Evolutionary conservation across 192 early-diverging fungal genomes (phyloP).

Genomic region (Entomortierella parvispora): DNA sequence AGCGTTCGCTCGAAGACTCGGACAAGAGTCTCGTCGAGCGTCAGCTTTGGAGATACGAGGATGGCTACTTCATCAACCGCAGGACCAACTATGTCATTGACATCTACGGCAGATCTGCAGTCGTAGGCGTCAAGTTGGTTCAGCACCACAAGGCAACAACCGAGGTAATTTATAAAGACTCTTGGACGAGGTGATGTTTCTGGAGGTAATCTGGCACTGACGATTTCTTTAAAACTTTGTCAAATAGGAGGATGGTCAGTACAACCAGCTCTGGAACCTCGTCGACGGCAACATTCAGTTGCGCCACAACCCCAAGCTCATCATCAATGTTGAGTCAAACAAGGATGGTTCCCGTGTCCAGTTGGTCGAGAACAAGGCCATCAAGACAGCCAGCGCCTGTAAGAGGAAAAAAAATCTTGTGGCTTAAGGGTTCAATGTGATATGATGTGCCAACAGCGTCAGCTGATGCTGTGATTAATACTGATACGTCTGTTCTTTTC

Average conservation of each 20-base stretch:
- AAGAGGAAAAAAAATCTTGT: not conserved
- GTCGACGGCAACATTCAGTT: conserved; percentile 43
- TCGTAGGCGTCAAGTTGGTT: conserved; percentile 47
- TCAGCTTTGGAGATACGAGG: conserved; percentile 45
- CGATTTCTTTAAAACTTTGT: too few relatives aligned
- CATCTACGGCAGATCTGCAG: conserved; percentile 45
- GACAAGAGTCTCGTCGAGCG: conserved; percentile 35
- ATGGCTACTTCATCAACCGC: conserved; percentile 51
- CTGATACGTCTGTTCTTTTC: too few relatives aligned
- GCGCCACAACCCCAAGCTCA: conserved; percentile 31
- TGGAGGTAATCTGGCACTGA: too few relatives aligned
- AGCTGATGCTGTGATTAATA: too few relatives aligned
- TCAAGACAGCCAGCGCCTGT: conserved; percentile 21
- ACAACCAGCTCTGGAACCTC: conserved; percentile 45
- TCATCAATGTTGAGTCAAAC: conserved; percentile 30
- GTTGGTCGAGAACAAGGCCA: conserved; percentile 38
- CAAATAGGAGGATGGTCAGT: conserved; percentile 34
- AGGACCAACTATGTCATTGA: conserved; percentile 44
- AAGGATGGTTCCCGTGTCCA: conserved; percentile 45
- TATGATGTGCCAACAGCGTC: not conserved
- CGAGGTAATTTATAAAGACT: conserved; percentile 5
- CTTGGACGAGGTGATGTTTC: not conserved
- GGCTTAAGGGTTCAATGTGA: not conserved
- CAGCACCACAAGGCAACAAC: conserved; percentile 44
- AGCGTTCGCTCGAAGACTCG: conserved; percentile 36